Percentiles rank a stretch among this genome's conserved stretches.
Conservation (phyloP, 306 rosid genomes). For the Citrullus colocynthis region DNA sequence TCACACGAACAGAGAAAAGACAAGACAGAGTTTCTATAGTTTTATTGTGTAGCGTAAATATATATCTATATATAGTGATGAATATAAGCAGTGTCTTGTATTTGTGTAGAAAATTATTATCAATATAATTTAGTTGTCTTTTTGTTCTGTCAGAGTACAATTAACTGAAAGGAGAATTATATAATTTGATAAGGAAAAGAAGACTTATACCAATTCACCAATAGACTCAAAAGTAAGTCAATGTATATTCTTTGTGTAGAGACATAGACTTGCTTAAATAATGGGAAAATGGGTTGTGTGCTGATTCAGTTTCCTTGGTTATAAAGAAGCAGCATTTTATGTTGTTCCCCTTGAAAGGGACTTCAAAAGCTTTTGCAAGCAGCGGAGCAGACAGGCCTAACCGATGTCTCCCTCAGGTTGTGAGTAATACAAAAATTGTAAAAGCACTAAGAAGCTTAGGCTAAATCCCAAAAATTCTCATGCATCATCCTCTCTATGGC, state of each 20-base stretch:
- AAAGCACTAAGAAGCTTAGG: not conserved
- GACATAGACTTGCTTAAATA: not conserved
- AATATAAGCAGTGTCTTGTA: not conserved
- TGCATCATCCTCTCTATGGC: not conserved
- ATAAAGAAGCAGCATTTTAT: not conserved
- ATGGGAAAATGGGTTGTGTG: not conserved
- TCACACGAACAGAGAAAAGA: not conserved
- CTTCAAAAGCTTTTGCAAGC: not conserved
- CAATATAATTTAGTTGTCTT: not conserved
- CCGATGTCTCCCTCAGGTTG: not conserved
- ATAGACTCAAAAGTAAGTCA: not conserved
- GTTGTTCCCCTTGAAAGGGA: not conserved
- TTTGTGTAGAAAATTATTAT: not conserved
- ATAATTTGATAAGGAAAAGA: not conserved
- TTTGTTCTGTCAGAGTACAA: not conserved
- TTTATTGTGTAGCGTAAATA: not conserved
- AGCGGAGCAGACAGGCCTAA: not conserved
- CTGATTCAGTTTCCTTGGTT: not conserved
- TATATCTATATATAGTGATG: not conserved
- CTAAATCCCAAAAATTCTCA: not conserved
- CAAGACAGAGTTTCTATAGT: not conserved
- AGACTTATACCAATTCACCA: not conserved
- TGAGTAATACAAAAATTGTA: not conserved
- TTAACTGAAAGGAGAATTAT: not conserved
- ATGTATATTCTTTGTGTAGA: not conserved